Evolutionary conservation across 371 early-diverging fungal species (phyloP).

Genomic region (Rhizopus delemar): DNA sequence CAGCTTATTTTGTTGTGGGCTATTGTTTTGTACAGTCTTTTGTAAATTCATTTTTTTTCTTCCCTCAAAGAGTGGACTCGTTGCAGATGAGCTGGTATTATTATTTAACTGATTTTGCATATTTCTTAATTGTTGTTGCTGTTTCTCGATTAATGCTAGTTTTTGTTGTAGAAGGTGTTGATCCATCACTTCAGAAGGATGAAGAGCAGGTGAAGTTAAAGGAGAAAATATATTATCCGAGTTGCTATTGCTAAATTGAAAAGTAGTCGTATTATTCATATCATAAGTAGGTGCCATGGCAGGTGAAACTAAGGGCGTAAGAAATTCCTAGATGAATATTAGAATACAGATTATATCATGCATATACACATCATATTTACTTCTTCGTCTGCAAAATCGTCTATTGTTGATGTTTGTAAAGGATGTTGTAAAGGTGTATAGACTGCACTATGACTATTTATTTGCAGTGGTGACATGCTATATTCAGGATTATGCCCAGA

Average conservation of each 20-base stretch:
- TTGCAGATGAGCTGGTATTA: background rate
- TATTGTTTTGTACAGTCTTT: conserved; percentile 14
- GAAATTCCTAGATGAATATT: conserved; percentile 48
- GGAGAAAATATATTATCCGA: conserved; percentile 56
- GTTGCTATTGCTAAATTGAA: conserved; percentile 27
- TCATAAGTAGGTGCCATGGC: conserved; percentile 69
- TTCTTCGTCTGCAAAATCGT: conserved; percentile 42
- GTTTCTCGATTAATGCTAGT: conserved; percentile 48
- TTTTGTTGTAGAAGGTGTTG: conserved; percentile 36
- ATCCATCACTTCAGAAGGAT: conserved; percentile 43
- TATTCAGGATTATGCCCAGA: conserved; percentile 47
- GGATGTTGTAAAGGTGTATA: conserved; percentile 30
- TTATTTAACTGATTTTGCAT: conserved; percentile 29
- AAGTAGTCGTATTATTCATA: conserved; percentile 22
- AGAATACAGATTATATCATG: background rate
- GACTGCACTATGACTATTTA: conserved; percentile 22
- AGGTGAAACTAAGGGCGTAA: conserved; percentile 73
- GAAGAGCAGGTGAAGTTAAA: conserved; percentile 69
- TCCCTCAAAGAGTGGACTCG: conserved; percentile 4
- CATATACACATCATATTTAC: conserved; percentile 21
- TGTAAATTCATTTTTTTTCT: conserved; percentile 14
- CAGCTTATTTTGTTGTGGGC: conserved; percentile 14
- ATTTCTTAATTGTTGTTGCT: conserved; percentile 50
- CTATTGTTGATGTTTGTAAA: conserved; percentile 1
- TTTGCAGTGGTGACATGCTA: conserved; percentile 47